phyloP scores from a whole-genome alignment of 169 alveolate genomes.

The Plasmodium reichenowi region DNA sequence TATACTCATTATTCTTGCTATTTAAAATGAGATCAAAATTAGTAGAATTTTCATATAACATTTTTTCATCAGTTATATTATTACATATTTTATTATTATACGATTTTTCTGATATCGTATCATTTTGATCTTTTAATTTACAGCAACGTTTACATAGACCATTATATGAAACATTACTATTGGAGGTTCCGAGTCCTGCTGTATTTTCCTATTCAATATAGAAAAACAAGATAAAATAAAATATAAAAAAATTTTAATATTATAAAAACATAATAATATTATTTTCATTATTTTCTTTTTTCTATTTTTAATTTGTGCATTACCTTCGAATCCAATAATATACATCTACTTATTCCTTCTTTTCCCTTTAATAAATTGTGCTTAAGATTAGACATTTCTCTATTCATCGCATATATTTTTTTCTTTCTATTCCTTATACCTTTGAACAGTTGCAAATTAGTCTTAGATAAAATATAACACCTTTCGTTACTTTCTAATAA shows the following conservation, averaged over 20 bases:
- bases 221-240: slow-evolving; percentile 6
- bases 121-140: neutral
- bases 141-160: neutral
- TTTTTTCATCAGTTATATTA: neutral
- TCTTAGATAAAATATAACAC: slow-evolving; percentile 66
- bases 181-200: neutral
- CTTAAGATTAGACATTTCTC: slow-evolving; percentile 39
- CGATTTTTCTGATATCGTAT: neutral
- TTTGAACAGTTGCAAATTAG: slow-evolving; percentile 56
- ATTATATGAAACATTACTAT: neutral
- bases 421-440: slow-evolving; percentile 64
- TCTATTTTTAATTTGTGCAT: slow-evolving; percentile 10
- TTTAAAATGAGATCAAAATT: slow-evolving; percentile 15
- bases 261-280: neutral
- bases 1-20: slow-evolving; percentile 35
- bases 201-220: slow-evolving; percentile 16
- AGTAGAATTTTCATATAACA: neutral
- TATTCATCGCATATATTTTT: slow-evolving; percentile 52
- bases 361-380: slow-evolving; percentile 10
- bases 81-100: too few relatives aligned
- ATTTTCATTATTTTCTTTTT: neutral
- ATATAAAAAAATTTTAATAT: neutral
- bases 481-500: slow-evolving; percentile 63
- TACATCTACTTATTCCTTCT: neutral
- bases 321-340: neutral